Evolutionary conservation across 2,329 filamentous ascomycete species (phyloP).

Genomic region (Aspergillus arachidicola): DNA sequence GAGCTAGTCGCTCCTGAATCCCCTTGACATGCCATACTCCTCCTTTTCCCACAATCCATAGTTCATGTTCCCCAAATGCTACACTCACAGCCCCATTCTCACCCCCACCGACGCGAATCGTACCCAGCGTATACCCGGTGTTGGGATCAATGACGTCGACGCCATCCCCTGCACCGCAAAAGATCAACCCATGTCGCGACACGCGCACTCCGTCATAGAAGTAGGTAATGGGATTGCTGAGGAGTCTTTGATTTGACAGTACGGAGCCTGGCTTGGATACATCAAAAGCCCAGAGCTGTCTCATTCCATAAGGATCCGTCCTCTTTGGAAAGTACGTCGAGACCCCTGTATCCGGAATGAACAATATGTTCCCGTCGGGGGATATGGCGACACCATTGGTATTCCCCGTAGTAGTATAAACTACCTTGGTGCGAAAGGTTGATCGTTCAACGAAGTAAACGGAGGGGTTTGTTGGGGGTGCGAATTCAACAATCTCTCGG

Average conservation of each 20-base stretch:
- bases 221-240: conserved; percentile 14
- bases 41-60: conserved; percentile 19
- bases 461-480: conserved; percentile 12
- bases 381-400: conserved; percentile 30
- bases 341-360: conserved; percentile 30
- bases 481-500: conserved; percentile 11
- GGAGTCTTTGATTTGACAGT: conserved; percentile 8
- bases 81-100: conserved; percentile 16
- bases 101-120: conserved; percentile 15
- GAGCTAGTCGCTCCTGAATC: conserved; percentile 9
- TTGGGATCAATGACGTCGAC: conserved; percentile 18
- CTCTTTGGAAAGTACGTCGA: conserved; percentile 8
- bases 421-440: conserved; percentile 9
- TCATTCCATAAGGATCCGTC: conserved; percentile 9
- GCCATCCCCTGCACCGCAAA: conserved; percentile 14
- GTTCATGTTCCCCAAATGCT: conserved; percentile 14
- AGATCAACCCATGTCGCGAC: conserved; percentile 15
- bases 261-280: conserved; percentile 4
- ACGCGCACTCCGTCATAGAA: conserved; percentile 16
- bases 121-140: conserved; percentile 13
- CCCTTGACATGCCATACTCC: conserved; percentile 18
- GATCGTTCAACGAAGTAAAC: conserved; percentile 15
- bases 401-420: conserved; percentile 12
- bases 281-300: conserved; percentile 11
- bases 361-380: conserved; percentile 24